phyloP scores from a whole-genome alignment of 1,284 basidiomycete genomes.

The Marasmius sp. region DNA sequence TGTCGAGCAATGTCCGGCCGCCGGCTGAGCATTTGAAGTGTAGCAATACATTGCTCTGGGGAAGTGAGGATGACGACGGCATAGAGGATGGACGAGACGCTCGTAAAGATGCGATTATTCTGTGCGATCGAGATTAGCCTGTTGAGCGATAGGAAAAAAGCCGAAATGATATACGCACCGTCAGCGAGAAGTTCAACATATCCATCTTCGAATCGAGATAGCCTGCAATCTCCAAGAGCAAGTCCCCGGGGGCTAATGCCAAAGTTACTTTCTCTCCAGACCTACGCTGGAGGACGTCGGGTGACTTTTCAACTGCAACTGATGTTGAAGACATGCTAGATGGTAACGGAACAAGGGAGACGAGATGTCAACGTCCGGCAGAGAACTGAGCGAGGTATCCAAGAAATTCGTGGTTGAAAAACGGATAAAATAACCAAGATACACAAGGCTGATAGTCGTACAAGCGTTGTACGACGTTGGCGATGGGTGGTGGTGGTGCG shows the following conservation, averaged over 20 bases:
- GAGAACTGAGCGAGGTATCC: neutral
- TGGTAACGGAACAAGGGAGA: neutral
- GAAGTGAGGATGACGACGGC: constrained; percentile 51
- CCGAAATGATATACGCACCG: constrained; percentile 38
- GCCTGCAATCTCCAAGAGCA: constrained; percentile 62
- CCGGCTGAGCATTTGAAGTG: constrained; percentile 58
- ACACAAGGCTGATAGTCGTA: too few relatives aligned
- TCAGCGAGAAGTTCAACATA: constrained; percentile 54
- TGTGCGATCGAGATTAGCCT: constrained; percentile 18
- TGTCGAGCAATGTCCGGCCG: constrained; percentile 61
- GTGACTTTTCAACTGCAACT: neutral
- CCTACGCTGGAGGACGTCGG: neutral
- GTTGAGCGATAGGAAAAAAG: constrained; percentile 1
- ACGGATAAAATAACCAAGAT: too few relatives aligned
- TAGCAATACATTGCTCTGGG: constrained; percentile 55
- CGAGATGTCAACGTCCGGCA: neutral
- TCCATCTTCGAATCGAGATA: constrained; percentile 52
- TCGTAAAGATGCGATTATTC: constrained; percentile 47
- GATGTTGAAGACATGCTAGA: neutral
- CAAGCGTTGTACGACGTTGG: neutral
- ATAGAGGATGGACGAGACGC: constrained; percentile 60
- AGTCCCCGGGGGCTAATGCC: constrained; percentile 49
- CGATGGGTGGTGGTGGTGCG: neutral
- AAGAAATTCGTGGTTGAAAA: neutral
- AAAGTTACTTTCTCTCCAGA: neutral